Evolutionary conservation across 1,284 basidiomycete species (phyloP), one percentile per base, ranked within the genome.

Genomic region (Apiotrichum sp.): DNA sequence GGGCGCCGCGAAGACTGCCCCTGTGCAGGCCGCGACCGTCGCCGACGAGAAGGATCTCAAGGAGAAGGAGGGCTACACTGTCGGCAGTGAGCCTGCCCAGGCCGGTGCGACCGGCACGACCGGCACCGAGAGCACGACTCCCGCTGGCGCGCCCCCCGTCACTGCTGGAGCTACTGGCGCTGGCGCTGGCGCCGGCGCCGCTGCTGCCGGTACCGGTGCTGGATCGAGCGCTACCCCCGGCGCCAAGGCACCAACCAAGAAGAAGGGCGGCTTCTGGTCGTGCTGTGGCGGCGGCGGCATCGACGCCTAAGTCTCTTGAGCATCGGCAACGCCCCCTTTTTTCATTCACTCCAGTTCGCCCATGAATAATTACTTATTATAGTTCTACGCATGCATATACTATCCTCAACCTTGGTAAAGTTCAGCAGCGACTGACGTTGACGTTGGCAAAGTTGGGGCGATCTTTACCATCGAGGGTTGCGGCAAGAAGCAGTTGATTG

Each of bases 211-310:
- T 34, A 50, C 45, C 9, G 41, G 31, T 1, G 47, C 53, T 14
- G 55, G 32, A 16, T 44, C 57, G 40, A 45, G 61, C 44, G 31
- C 55, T 38, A 49, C 58, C 41, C n/a, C 57, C 32, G 47, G 47
- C 36, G 34, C 53, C 36, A 40, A 50, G 29, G 14, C 11, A 31
- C 36, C 48, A 6, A 9, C 11, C 38, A 41, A 65, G 58, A 73
- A 73, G 65, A 67, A 63, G 58, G 67, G 66, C 34, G 67, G 69
- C 32, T 57, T 71, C 16, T 71, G 70, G 62, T 63, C 64, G 53
- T 73, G 71, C 61, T 71, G 71, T 52, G 65, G 64, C 22, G 62
- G 60, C 47, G 56, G 59, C 50, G 55, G 58, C 53, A 69, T 66
- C 48, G 67, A 67, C 47, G 65, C 66, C 52, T 63, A 66, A 40